A percentile compares a stretch with the other conserved stretches of the same genome.
Evolutionary conservation across 306 rosid species (phyloP).

Genomic region (Dalbergia cultrata): DNA sequence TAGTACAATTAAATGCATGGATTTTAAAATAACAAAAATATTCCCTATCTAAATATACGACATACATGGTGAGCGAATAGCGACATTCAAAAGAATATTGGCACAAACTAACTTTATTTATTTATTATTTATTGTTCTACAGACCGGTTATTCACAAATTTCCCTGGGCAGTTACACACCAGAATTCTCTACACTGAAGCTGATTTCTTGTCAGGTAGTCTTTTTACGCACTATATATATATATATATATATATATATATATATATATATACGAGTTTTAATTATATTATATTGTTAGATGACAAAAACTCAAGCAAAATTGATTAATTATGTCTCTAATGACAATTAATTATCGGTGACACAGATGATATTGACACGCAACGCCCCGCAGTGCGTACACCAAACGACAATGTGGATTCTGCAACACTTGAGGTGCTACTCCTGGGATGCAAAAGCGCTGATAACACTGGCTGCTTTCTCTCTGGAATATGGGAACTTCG

Average conservation of each 20-base stretch:
- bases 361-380: constrained; percentile 51
- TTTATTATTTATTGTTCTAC: constrained; percentile 7
- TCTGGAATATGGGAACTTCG: constrained; percentile 48
- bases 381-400: constrained; percentile 35
- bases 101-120: not conserved
- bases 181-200: constrained; percentile 46
- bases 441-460: constrained; percentile 76
- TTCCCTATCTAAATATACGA: no score
- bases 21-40: no score
- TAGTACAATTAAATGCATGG: no score
- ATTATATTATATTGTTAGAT: not conserved
- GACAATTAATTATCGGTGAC: not conserved
- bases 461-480: constrained; percentile 47
- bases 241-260: no score
- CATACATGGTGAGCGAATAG: no score
- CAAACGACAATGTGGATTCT: constrained; percentile 54
- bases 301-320: not conserved
- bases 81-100: no score
- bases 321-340: not conserved
- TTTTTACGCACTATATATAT: not conserved
- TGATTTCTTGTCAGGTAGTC: constrained; percentile 52
- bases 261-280: no score
- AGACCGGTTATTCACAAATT: constrained; percentile 28
- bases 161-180: constrained; percentile 30
- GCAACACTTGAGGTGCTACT: constrained; percentile 47